A percentile compares a stretch with the other conserved stretches of the same genome.
Conservation (phyloP, 2,329 filamentous ascomycete genomes). For the Boeremia exigua region DNA sequence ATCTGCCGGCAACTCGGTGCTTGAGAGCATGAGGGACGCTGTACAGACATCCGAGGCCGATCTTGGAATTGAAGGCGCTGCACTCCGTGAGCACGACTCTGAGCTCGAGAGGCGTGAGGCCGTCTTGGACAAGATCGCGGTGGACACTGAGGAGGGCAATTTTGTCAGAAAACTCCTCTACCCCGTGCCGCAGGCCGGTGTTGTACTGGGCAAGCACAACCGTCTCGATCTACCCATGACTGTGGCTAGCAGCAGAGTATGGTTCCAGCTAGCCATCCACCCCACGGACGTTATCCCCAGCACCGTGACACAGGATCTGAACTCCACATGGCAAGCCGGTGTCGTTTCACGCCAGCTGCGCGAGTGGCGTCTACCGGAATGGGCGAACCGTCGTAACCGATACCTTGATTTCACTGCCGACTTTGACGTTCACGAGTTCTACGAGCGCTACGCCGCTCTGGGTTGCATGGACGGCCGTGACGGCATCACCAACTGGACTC, state of each 20-base stretch:
- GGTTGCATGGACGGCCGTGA: slow-evolving; percentile 91
- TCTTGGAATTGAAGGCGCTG: slow-evolving; percentile 73
- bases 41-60: slow-evolving; percentile 79
- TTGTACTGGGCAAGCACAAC: slow-evolving; percentile 77
- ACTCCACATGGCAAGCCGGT: slow-evolving; percentile 91
- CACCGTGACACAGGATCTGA: slow-evolving; percentile 72
- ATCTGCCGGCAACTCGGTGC: slow-evolving; percentile 76
- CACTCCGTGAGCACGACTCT: slow-evolving; percentile 75
- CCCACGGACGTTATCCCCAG: slow-evolving; percentile 86
- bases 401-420: slow-evolving; percentile 95
- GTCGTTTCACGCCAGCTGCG: slow-evolving; percentile 91
- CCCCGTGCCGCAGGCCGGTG: slow-evolving; percentile 77
- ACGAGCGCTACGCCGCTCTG: slow-evolving; percentile 77
- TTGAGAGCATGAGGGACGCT: slow-evolving; percentile 86
- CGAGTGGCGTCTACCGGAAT: slow-evolving; percentile 91
- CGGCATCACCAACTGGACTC: slow-evolving; percentile 90
- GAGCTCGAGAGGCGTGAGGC: slow-evolving; percentile 82
- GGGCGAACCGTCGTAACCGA: slow-evolving; percentile 92
- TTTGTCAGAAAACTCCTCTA: slow-evolving; percentile 85
- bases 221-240: slow-evolving; percentile 78
- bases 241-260: slow-evolving; percentile 84
- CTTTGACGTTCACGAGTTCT: slow-evolving; percentile 93
- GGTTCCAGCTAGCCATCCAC: slow-evolving; percentile 93
- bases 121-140: slow-evolving; percentile 83
- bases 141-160: slow-evolving; percentile 80